These are phyloP conservation scores for Fusarium beomiforme DNA, from an alignment of 2,329 filamentous ascomycete species.

Conservation along the genomic window DNA sequence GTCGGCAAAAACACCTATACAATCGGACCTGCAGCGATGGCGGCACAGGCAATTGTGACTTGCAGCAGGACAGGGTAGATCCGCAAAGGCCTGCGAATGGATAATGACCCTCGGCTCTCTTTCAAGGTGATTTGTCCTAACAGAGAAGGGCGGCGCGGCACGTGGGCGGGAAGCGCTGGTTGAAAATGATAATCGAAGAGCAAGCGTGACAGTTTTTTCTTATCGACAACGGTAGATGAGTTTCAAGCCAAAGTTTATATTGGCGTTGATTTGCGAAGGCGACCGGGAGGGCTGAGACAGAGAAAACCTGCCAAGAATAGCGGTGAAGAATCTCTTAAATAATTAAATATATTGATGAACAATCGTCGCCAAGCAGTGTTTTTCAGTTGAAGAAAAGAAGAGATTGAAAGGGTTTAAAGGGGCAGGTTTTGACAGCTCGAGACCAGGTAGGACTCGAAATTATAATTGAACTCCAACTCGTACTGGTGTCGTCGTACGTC, in stretches of 20 bases:
- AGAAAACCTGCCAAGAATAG: constrained; percentile 24
- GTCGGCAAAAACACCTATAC: constrained; percentile 22
- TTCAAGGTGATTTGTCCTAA: constrained; percentile 12
- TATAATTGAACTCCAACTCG: constrained; percentile 28
- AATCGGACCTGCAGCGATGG: constrained; percentile 21
- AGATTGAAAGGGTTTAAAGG: constrained; percentile 27
- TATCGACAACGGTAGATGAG: constrained; percentile 32
- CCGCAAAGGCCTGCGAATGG: constrained; percentile 3
- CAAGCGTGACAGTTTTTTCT: constrained; percentile 27
- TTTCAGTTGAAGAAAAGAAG: constrained; percentile 15
- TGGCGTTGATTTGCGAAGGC: constrained; percentile 26
- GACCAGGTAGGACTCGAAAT: constrained; percentile 25
- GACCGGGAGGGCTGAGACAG: constrained; percentile 29
- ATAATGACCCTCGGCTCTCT: constrained; percentile 11
- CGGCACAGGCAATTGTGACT: constrained; percentile 13
- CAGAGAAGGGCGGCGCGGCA: constrained; percentile 27
- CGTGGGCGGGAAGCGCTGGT: constrained; percentile 22
- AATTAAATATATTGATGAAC: constrained; percentile 4
- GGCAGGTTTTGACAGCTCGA: constrained; percentile 25
- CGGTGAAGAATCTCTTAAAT: constrained; percentile 20
- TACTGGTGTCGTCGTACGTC: constrained; percentile 29
- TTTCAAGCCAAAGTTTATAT: constrained; percentile 29
- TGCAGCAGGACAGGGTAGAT: constrained; percentile 11
- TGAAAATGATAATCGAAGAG: constrained; percentile 1
- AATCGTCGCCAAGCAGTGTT: constrained; percentile 4